phyloP scores from a whole-genome alignment of 805 yeast species.

The Komagataella pseudopastoris region DNA sequence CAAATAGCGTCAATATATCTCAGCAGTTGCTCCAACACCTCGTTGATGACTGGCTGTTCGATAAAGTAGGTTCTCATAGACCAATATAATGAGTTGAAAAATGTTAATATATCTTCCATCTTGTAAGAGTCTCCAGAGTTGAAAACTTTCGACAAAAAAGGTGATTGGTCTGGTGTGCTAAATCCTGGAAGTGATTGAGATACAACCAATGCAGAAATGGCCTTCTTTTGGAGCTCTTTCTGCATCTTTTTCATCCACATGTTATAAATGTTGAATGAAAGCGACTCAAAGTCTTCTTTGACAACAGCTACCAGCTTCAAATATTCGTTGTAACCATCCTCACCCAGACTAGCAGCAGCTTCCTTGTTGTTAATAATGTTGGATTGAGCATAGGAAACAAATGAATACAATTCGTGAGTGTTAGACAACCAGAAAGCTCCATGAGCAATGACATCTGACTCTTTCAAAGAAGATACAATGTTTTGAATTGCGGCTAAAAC shows the following conservation, averaged over 20 bases:
- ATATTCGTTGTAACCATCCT: constrained; percentile 81
- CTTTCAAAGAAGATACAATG: constrained; percentile 65
- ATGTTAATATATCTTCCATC: constrained; percentile 89
- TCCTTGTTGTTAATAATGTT: constrained; percentile 81
- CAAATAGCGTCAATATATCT: constrained; percentile 84
- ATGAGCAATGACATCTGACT: constrained; percentile 76
- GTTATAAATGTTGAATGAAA: constrained; percentile 87
- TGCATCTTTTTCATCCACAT: constrained; percentile 96
- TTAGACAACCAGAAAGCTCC: constrained; percentile 98
- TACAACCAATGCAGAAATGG: constrained; percentile 86
- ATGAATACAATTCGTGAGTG: constrained; percentile 89
- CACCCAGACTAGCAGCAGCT: constrained; percentile 73
- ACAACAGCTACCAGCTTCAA: constrained; percentile 80
- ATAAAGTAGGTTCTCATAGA: constrained; percentile 85
- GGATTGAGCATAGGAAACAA: constrained; percentile 85
- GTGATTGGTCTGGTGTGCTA: constrained; percentile 69
- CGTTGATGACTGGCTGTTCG: constrained; percentile 73
- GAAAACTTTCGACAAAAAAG: constrained; percentile 76
- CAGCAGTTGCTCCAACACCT: constrained; percentile 71
- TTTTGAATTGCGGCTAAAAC: constrained; percentile 79
- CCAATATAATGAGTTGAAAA: constrained; percentile 85
- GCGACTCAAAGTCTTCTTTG: constrained; percentile 85
- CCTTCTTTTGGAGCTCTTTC: constrained; percentile 79
- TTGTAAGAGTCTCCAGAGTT: constrained; percentile 58
- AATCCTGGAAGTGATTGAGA: constrained; percentile 96